phyloP scores from a whole-genome alignment of 148 eudicot genomes.

The Polygonum maritimum region DNA sequence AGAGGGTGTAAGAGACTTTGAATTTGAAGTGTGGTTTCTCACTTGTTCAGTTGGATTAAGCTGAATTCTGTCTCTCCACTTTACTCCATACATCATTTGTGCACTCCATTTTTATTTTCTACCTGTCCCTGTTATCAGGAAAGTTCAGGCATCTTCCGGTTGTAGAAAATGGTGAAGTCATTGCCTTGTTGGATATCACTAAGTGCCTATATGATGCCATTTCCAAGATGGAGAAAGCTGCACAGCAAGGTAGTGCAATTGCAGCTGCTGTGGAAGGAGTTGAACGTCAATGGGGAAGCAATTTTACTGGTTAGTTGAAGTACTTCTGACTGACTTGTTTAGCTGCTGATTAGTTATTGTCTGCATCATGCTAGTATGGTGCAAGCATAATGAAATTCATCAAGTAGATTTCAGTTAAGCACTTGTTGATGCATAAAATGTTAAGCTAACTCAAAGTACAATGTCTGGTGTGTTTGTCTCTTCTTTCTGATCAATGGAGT shows the following conservation, averaged over 20 bases:
- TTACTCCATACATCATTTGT: background rate
- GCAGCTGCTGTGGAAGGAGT: constrained; percentile 99
- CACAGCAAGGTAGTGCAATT: constrained; percentile 96
- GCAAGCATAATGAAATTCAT: background rate
- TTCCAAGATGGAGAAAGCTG: constrained; percentile 94
- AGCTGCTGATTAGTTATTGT: background rate
- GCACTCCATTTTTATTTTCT: background rate
- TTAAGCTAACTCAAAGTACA: background rate
- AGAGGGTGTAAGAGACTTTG: background rate
- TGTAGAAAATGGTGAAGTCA: constrained; percentile 98
- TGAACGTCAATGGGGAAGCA: constrained; percentile 83
- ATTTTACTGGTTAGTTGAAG: constrained; percentile 47
- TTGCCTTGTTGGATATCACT: constrained; percentile 86
- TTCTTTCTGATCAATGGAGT: background rate
- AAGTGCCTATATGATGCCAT: constrained; percentile 98
- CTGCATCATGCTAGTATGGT: background rate
- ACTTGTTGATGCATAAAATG: background rate
- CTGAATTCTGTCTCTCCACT: background rate
- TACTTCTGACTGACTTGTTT: background rate
- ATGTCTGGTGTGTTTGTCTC: background rate
- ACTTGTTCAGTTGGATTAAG: background rate
- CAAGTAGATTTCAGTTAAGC: background rate
- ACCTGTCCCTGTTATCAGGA: constrained; percentile 30
- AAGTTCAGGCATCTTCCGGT: constrained; percentile 97
- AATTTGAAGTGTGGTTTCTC: background rate